phyloP scores from a whole-genome alignment of 2,329 filamentous ascomycete species.

The Fusarium sacchari region DNA sequence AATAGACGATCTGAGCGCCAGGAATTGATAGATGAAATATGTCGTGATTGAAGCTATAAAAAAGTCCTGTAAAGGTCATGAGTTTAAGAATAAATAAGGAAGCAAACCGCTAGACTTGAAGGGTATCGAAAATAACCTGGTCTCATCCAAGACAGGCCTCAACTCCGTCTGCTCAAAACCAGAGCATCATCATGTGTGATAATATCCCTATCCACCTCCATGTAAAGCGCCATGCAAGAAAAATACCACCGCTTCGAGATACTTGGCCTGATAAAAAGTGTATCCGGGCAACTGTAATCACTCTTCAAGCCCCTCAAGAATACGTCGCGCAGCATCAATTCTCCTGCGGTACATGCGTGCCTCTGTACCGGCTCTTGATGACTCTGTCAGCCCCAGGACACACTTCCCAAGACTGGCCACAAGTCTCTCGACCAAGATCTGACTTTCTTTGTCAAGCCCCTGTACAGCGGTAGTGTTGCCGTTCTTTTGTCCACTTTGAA shows the following conservation, averaged over 20 bases:
- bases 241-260: conserved; percentile 18
- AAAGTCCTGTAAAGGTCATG: neutral
- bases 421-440: conserved; percentile 67
- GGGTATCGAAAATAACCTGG: conserved; percentile 45
- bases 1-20: neutral
- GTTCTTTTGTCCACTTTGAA: conserved; percentile 41
- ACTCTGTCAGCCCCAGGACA: conserved; percentile 67
- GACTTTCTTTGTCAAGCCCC: conserved; percentile 64
- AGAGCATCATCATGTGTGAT: conserved; percentile 30
- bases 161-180: conserved; percentile 40
- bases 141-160: conserved; percentile 37
- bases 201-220: conserved; percentile 10
- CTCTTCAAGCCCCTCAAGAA: conserved; percentile 75
- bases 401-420: conserved; percentile 70
- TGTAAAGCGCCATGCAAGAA: conserved; percentile 29
- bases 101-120: conserved; percentile 36
- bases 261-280: neutral
- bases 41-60: neutral
- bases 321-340: conserved; percentile 77
- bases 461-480: conserved; percentile 55
- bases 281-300: conserved; percentile 4
- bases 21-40: neutral
- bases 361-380: conserved; percentile 64
- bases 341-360: conserved; percentile 73
- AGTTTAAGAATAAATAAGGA: conserved; percentile 4